Evolutionary conservation across 352 stramenopile species (phyloP), one percentile per base, ranked within the genome.

Genomic region (Aphanomyces euteiches): DNA sequence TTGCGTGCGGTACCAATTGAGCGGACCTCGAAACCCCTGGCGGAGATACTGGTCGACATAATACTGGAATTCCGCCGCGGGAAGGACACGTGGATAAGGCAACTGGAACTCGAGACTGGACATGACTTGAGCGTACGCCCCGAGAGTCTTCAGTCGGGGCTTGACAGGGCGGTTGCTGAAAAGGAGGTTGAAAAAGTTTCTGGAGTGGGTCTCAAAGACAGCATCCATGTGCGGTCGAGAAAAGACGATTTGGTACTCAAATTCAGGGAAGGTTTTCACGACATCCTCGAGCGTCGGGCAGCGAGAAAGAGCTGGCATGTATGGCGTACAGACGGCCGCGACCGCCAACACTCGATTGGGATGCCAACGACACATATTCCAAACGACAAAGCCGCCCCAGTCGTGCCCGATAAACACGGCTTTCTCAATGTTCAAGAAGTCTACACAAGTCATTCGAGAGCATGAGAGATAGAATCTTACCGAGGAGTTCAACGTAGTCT

Each of bases 381-480:
- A 92, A 40, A 87, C 81, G 64, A 84, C 77, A 12, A 73, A 71
- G 36, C 82, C 84, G 61, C 84, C 84, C 84, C 84, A 92, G 60
- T 92, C 82, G 67, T 92, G 84, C 43, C 84, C 84, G 54, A 89
- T 79, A 54, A 92, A 84, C 54, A 90, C 83, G 10, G 80, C 81
- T 50, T 85, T 79, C 28, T 84, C 64, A 36, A 92, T 87, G 10
- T 88, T 73, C 37, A 93, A 64, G n/a, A 73, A 72, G 58, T 93
- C 83, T 88, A 53, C 12, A 47, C 15, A 4, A 47, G 7, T 50
- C 5, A 66, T 17, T 61, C 15, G 43, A 17, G 19, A 37, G 6
- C 28, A 40, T 5, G n/a, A 36, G 2, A 60, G 28, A 12, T 7
- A 10, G 10, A 0, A 4, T 1, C 19, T 7, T 63, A 70, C 64